Conservation (phyloP, 306 rosid genomes). For the Ceratonia siliqua region DNA sequence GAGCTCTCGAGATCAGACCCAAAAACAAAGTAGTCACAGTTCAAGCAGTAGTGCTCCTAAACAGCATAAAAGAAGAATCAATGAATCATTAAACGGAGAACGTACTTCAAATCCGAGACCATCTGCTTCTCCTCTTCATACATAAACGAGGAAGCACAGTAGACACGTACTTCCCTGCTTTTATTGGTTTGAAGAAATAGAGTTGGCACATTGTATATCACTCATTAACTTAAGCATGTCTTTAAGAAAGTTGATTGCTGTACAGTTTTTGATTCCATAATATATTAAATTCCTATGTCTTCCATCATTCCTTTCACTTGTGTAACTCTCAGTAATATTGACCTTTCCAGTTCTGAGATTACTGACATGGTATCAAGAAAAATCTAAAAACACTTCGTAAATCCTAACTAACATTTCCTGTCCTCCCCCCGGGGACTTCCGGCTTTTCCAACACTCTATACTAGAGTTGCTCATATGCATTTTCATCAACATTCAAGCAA, state of each 20-base stretch:
- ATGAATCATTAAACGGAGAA: slow-evolving; percentile 10
- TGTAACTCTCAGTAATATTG: not conserved
- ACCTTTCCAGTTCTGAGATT: too few relatives aligned
- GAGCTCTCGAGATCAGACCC: slow-evolving; percentile 36
- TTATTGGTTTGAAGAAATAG: slow-evolving; percentile 7
- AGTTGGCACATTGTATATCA: slow-evolving; percentile 35
- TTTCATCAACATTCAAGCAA: too few relatives aligned
- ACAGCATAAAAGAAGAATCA: slow-evolving; percentile 37
- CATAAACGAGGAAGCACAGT: slow-evolving; percentile 4
- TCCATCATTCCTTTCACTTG: not conserved
- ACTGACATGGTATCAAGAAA: too few relatives aligned
- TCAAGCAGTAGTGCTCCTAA: slow-evolving; percentile 39
- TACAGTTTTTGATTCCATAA: slow-evolving; percentile 44
- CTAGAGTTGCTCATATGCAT: too few relatives aligned
- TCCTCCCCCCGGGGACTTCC: too few relatives aligned
- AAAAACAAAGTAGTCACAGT: slow-evolving; percentile 32
- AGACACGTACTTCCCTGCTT: not conserved
- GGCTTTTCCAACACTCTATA: too few relatives aligned
- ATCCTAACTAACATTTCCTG: too few relatives aligned
- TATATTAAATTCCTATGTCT: slow-evolving; percentile 16
- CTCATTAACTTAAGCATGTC: slow-evolving; percentile 28
- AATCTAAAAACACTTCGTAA: too few relatives aligned
- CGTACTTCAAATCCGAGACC: slow-evolving; percentile 32
- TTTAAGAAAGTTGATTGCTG: slow-evolving; percentile 37
- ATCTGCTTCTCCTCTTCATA: slow-evolving; percentile 37